A percentile compares a stretch with the other conserved stretches of the same genome.
Conservation (phyloP, 108 stramenopile genomes). For the Nitzschia sp. region DNA sequence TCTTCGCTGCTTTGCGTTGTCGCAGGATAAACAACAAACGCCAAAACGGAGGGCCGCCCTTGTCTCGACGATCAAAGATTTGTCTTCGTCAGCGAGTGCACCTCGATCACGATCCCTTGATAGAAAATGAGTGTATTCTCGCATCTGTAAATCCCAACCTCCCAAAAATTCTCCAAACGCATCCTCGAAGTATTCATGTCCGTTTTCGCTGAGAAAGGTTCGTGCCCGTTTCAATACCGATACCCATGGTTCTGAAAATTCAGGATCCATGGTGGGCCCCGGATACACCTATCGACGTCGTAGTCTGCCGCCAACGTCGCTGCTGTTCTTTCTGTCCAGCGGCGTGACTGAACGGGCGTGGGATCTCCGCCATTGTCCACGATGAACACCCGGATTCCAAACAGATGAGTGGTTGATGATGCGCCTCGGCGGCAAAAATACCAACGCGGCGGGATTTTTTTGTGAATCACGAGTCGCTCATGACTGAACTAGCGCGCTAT, state of each 20-base stretch:
- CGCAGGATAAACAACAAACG: conserved; percentile 31
- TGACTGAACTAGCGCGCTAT: no score
- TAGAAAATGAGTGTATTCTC: not conserved
- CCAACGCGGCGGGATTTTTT: no score
- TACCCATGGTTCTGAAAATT: not conserved
- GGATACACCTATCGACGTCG: no score
- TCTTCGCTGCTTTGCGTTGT: conserved; percentile 18
- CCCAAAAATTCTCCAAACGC: not conserved
- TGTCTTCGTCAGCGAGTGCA: conserved; percentile 6
- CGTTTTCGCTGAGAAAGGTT: not conserved
- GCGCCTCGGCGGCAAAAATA: no score
- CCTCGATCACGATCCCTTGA: not conserved
- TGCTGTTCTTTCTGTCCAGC: no score
- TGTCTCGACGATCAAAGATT: conserved; percentile 35
- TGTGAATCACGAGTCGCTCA: no score
- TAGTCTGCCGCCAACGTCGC: no score
- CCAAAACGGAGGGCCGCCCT: conserved; percentile 48
- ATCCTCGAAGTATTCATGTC: not conserved
- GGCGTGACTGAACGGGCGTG: no score
- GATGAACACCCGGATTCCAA: no score
- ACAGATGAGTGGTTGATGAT: no score
- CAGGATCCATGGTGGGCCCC: not conserved
- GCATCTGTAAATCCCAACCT: not conserved
- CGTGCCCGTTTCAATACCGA: conserved; percentile 4
- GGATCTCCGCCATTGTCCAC: no score